These are phyloP conservation scores for Eucalyptus erythrocorys DNA, from an alignment of 345 rosid genomes.

Conservation along the genomic window DNA sequence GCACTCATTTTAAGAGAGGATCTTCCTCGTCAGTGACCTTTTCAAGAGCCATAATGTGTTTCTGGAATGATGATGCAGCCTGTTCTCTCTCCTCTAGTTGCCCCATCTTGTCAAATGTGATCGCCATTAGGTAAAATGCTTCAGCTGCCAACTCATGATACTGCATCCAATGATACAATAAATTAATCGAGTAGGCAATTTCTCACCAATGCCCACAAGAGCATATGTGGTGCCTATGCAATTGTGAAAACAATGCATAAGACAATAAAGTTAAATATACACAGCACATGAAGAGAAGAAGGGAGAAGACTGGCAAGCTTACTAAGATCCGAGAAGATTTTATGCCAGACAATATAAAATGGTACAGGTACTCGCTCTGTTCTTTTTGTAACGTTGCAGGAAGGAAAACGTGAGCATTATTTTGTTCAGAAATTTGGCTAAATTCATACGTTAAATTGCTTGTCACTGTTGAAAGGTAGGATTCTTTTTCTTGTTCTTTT, in stretches of 20 bases:
- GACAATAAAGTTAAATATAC: not conserved
- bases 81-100: conserved; percentile 53
- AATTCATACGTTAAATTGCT: not conserved
- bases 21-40: conserved; percentile 46
- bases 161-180: conserved; percentile 17
- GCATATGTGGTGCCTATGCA: not conserved
- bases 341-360: not conserved
- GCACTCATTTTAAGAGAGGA: not conserved
- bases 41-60: conserved; percentile 58
- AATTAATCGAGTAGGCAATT: not conserved
- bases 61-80: conserved; percentile 79
- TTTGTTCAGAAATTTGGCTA: not conserved
- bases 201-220: not conserved
- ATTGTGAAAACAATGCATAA: not conserved
- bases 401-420: not conserved
- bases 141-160: conserved; percentile 92
- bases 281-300: not conserved
- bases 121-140: conserved; percentile 74
- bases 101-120: conserved; percentile 55
- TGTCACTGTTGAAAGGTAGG: not conserved
- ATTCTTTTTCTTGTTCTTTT: not conserved
- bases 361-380: not conserved
- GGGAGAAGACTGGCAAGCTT: not conserved
- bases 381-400: not conserved
- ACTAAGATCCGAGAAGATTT: not conserved